Base-by-base conservation (phyloP, 1,284 basidiomycete species). In the Tilletiaria anomala region DNA sequence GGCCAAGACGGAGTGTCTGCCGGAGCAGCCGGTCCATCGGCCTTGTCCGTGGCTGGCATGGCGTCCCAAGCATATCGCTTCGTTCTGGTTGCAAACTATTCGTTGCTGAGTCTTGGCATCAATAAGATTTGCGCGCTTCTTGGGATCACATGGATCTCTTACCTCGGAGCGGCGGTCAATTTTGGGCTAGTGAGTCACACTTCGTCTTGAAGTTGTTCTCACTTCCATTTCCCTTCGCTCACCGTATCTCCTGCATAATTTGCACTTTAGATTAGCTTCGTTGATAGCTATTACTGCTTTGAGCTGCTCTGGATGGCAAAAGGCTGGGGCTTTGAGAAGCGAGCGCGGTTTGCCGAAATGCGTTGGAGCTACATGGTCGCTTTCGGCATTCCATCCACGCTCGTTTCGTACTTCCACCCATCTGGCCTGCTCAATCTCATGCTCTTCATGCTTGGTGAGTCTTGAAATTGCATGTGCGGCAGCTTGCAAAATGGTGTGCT, bases 231-330 rank as follows among this genome's bases (percentile, higher is more conserved):
- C 19, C 26, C 4, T 24, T 19, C 15, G 4, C n/a, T n/a, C n/a
- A n/a, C n/a, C n/a, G n/a, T n/a, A n/a, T n/a, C n/a, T n/a, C n/a
- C n/a, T n/a, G n/a, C n/a, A n/a, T n/a, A n/a, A n/a, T n/a, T 29
- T 14, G 33, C 2, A 2, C 1, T 20, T 35, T 5, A 23, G 15
- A 17, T 37, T 37, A 48, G 45, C 34, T 44, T 65, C 18, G 51
- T 65, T 29, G 63, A 66, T 36, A 61, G 56, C 20, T 66, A 56
- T 45, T 66, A 65, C 53, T 65, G 62, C 50, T 66, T 64, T 35
- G 63, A 66, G 41, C 60, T 57, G 26, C 53, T 53, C 2, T 62
- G 62, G 61, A 49, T 51, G 34, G 57, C 56, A 6, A 50, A 59
- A 21, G 63, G 63, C 12, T 58, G 55, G 55, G 22, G 42, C 17